These are phyloP conservation scores for Aspergillus awamori DNA, from an alignment of 2,329 filamentous ascomycete genomes.

Conservation along the genomic window DNA sequence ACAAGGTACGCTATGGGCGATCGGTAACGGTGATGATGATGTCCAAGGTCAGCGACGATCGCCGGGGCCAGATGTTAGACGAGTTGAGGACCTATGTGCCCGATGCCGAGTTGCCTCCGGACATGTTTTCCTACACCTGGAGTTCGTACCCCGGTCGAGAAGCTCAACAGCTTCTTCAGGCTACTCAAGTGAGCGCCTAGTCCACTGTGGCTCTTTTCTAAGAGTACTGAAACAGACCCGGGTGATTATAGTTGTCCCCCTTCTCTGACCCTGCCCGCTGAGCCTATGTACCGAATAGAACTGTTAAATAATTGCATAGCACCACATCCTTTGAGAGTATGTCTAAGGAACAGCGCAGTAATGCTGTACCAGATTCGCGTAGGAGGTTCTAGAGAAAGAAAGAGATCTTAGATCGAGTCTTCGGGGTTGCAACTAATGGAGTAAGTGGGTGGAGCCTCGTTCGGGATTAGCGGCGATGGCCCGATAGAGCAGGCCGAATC, in stretches of 20 bases:
- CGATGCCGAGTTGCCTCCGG: slow-evolving; percentile 13
- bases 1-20: slow-evolving; percentile 19
- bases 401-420: too few species aligned
- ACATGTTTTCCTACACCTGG: slow-evolving; percentile 18
- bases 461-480: not conserved
- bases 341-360: too few species aligned
- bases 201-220: too few species aligned
- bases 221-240: too few species aligned
- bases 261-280: too few species aligned
- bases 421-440: too few species aligned
- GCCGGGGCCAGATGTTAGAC: slow-evolving; percentile 17
- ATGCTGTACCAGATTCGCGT: too few species aligned
- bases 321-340: too few species aligned
- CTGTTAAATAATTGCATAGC: too few species aligned
- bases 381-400: not conserved
- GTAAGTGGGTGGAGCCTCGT: not conserved
- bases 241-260: too few species aligned
- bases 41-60: slow-evolving; percentile 19
- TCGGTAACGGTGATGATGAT: slow-evolving; percentile 28
- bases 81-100: slow-evolving; percentile 19
- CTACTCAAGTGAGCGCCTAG: not conserved
- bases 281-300: too few species aligned
- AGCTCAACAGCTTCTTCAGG: not conserved
- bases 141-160: slow-evolving; percentile 12
- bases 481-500: not conserved